Evolutionary conservation across 306 rosid species (phyloP).

Genomic region (Gleditsia sinensis): DNA sequence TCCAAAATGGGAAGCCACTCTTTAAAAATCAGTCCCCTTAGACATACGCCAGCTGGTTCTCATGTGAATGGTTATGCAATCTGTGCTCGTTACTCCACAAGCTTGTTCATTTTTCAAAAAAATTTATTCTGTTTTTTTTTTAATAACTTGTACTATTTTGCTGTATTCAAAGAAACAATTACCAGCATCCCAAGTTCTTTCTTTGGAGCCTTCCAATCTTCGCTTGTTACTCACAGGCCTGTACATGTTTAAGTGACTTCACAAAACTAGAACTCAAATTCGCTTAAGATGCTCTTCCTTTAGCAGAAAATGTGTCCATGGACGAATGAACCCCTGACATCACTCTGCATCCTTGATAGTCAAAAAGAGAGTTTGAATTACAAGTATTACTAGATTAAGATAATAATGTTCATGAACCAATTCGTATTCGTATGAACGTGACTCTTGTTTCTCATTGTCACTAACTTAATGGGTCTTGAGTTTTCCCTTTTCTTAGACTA

Average conservation of each 20-base stretch:
- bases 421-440: slow-evolving; percentile 34
- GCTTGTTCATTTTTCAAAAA: not conserved
- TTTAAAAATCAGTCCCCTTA: slow-evolving; percentile 27
- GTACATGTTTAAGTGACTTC: not conserved
- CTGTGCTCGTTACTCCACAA: not conserved
- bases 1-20: slow-evolving; percentile 33
- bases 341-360: slow-evolving; percentile 29
- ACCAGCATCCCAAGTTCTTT: slow-evolving; percentile 16
- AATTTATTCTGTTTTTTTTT: not conserved
- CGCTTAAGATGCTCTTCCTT: slow-evolving; percentile 38
- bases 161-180: not conserved
- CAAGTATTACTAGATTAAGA: slow-evolving; percentile 11
- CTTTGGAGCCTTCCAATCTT: not conserved
- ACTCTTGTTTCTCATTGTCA: slow-evolving; percentile 36
- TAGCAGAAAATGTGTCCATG: slow-evolving; percentile 38
- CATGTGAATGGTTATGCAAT: slow-evolving; percentile 42
- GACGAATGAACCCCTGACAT: slow-evolving; percentile 36
- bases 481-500: not conserved
- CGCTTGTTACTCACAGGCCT: too few relatives aligned
- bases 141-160: not conserved
- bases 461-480: slow-evolving; percentile 7
- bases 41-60: slow-evolving; percentile 48
- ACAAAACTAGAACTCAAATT: slow-evolving; percentile 9
- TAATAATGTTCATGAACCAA: slow-evolving; percentile 1
- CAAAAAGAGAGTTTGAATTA: slow-evolving; percentile 41